These are phyloP conservation scores for Russula griseocarnosa DNA, from an alignment of 768 basidiomycete species.

Conservation along the genomic window DNA sequence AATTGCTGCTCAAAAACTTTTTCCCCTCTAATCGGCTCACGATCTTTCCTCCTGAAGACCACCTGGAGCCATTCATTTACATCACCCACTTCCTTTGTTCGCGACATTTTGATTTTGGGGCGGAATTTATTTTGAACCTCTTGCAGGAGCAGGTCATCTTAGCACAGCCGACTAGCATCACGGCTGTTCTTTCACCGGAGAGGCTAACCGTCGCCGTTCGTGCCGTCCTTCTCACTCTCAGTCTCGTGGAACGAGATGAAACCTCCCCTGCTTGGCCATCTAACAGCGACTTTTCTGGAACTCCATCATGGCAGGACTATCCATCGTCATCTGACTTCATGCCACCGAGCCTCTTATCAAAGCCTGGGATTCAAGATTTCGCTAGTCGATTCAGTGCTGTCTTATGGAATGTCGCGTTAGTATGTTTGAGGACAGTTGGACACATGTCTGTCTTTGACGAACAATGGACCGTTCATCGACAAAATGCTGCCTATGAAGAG, in stretches of 20 bases:
- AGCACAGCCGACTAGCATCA: conserved; percentile 40
- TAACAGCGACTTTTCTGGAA: conserved; percentile 57
- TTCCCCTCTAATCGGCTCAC: conserved; percentile 66
- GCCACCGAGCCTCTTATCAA: conserved; percentile 51
- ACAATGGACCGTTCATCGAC: conserved; percentile 64
- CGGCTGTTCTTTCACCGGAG: conserved; percentile 59
- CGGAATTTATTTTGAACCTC: conserved; percentile 75
- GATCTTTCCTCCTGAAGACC: conserved; percentile 67
- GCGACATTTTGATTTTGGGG: conserved; percentile 80
- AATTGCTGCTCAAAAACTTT: conserved; percentile 67
- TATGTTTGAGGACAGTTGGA: conserved; percentile 63
- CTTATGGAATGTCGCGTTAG: conserved; percentile 51
- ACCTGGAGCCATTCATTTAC: conserved; percentile 70
- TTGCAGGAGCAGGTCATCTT: conserved; percentile 63
- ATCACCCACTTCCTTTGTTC: conserved; percentile 79
- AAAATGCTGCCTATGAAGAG: conserved; percentile 63
- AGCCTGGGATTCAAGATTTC: conserved; percentile 68
- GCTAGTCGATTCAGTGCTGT: conserved; percentile 59
- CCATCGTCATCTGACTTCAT: conserved; percentile 63
- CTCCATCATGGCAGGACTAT: conserved; percentile 60
- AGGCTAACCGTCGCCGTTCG: conserved; percentile 69
- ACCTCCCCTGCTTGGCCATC: conserved; percentile 75
- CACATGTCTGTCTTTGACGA: conserved; percentile 83
- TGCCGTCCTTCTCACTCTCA: conserved; percentile 70
- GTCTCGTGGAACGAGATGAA: conserved; percentile 68